These are phyloP conservation scores for Pseudohalonectria lignicola DNA, from an alignment of 2,329 filamentous ascomycete species.

Conservation along the genomic window DNA sequence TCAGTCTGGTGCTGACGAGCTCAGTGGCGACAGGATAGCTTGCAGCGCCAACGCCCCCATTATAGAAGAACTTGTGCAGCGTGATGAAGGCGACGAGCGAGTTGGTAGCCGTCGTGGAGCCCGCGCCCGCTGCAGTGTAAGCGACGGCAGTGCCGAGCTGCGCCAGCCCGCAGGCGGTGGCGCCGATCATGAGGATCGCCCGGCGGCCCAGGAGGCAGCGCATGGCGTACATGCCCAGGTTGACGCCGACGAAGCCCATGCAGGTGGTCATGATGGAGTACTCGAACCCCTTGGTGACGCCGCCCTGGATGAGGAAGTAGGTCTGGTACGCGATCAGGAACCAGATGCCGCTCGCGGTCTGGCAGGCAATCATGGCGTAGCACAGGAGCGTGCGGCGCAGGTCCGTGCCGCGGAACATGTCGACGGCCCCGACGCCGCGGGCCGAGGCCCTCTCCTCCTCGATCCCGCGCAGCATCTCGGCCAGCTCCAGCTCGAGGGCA, in stretches of 20 bases:
- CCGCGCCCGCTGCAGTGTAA: conserved; percentile 16
- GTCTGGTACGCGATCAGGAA: conserved; percentile 16
- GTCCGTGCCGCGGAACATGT: conserved; percentile 11
- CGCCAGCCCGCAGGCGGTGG: conserved; percentile 18
- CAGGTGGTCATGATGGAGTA: conserved; percentile 22
- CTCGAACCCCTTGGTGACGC: conserved; percentile 18
- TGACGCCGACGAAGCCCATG: conserved; percentile 19
- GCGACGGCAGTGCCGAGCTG: conserved; percentile 20
- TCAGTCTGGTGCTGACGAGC: conserved; percentile 28
- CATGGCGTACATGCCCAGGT: conserved; percentile 15
- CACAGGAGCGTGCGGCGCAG: conserved; percentile 11
- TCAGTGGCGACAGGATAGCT: conserved; percentile 30
- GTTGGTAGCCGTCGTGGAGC: conserved; percentile 11
- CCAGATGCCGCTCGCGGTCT: conserved; percentile 8
- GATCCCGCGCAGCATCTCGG: conserved; percentile 10
- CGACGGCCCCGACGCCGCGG: conserved; percentile 8
- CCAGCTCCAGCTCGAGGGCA: conserved; percentile 9
- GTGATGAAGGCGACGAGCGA: conserved; percentile 19
- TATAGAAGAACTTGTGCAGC: conserved; percentile 21
- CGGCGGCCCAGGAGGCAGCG: conserved; percentile 19
- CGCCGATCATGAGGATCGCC: conserved; percentile 17
- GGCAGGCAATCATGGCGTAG: conserved; percentile 7
- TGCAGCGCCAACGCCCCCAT: conserved; percentile 24
- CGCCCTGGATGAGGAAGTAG: conserved; percentile 20
- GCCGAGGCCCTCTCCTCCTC: conserved; percentile 10